Conservation (phyloP, 331 rosid genomes). For the Pyrus hybrid region DNA sequence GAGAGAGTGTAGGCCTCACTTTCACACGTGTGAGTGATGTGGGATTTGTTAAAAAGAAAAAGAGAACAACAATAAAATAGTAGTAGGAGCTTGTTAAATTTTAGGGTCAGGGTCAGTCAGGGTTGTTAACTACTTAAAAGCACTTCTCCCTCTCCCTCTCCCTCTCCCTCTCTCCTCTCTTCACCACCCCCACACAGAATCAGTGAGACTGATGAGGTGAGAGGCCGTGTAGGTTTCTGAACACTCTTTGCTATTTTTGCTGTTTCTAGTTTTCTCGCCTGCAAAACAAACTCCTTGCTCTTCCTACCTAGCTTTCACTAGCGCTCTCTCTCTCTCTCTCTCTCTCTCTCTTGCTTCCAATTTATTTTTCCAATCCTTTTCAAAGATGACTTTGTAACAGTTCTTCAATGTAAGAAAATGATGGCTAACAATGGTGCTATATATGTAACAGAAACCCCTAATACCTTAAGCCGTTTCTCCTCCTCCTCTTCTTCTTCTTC, state of each 20-base stretch:
- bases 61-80: not conserved
- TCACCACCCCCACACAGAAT: not conserved
- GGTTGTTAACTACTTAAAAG: conserved; percentile 24
- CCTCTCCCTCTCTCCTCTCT: not conserved
- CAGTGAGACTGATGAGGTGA: conserved; percentile 6
- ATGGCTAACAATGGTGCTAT: conserved; percentile 33
- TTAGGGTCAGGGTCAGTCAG: conserved; percentile 24
- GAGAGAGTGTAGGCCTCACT: not conserved
- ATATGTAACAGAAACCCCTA: conserved; percentile 20
- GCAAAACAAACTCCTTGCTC: not conserved
- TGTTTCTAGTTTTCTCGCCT: conserved; percentile 5
- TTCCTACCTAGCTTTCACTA: not conserved
- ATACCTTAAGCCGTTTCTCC: conserved; percentile 17
- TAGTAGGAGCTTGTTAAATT: conserved; percentile 1
- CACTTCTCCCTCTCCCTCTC: not conserved
- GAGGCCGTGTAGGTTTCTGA: conserved; percentile 10
- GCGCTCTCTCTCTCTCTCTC: not conserved
- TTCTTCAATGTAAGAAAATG: conserved; percentile 1
- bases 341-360: not conserved
- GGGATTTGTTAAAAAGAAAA: conserved; percentile 6
- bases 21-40: conserved; percentile 42
- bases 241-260: conserved; percentile 3
- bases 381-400: conserved; percentile 26
- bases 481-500: conserved; percentile 7
- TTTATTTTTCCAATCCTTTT: not conserved